These are phyloP conservation scores for Alternaria sp. DNA, from an alignment of 2,329 filamentous ascomycete species.

Conservation along the genomic window DNA sequence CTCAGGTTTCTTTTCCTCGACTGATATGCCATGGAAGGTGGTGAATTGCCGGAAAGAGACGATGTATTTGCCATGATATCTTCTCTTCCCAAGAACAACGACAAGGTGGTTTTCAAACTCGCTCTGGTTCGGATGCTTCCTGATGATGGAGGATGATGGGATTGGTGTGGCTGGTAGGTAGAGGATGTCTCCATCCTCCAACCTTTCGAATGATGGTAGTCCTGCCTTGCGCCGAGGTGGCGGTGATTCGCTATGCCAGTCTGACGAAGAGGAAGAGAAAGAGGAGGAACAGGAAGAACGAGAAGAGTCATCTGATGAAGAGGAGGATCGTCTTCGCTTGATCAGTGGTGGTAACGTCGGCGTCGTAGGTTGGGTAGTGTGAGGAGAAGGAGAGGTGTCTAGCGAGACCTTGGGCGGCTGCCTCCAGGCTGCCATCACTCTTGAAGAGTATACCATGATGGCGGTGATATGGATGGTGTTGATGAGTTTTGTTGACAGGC, in stretches of 20 bases:
- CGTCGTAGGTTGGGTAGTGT: constrained; percentile 1
- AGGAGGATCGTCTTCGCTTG: constrained; percentile 2
- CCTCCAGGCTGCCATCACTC: not conserved
- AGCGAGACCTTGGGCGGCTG: not conserved
- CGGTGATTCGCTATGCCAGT: constrained; percentile 10
- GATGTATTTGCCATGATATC: constrained; percentile 5
- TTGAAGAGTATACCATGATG: constrained; percentile 5
- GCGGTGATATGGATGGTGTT: constrained; percentile 1
- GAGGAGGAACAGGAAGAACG: no score
- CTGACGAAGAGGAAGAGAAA: constrained; percentile 2
- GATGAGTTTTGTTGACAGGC: not conserved
- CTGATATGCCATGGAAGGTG: constrained; percentile 13
- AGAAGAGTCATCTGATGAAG: not conserved
- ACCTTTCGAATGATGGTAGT: constrained; percentile 4
- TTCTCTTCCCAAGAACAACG: constrained; percentile 19
- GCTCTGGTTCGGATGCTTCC: not conserved
- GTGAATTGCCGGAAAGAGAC: constrained; percentile 25
- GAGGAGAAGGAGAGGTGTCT: constrained; percentile 2
- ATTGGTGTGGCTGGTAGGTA: not conserved
- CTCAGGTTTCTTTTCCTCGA: constrained; percentile 4
- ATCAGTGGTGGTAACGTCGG: not conserved
- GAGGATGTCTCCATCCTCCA: constrained; percentile 14
- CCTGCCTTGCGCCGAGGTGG: not conserved
- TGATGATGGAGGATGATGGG: constrained; percentile 8
- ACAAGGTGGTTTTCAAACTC: constrained; percentile 13